Evolutionary conservation across 768 basidiomycete genomes (phyloP), one percentile per base, ranked within the genome.

Genomic region (Naganishia friedmannii): DNA sequence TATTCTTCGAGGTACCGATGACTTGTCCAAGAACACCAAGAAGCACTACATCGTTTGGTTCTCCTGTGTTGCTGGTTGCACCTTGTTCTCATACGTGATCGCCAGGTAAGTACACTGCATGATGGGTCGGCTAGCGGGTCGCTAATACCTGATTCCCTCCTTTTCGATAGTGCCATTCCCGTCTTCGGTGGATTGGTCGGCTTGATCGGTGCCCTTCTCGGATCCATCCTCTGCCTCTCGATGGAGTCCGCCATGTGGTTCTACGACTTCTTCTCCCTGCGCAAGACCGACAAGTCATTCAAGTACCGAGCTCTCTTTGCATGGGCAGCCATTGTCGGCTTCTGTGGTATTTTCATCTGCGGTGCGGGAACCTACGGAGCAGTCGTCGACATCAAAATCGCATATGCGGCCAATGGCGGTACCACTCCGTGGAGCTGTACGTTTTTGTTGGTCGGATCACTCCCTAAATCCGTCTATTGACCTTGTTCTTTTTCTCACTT

Each of bases 211-310:
- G 74, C 75, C 28, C 66, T 77, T 8, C 72, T 79, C 39, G 77
- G 73, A 21, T 73, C 75, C 0, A 73, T 77, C 66, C 65, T 77
- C 28, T 79, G 74, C 66, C 70, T 77, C 74, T 73, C 70, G 0
- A 12, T 74, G 15, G 73, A 75, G 65, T 74, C 73, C 13, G 73
- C 65, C 70, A 77, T 79, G 78, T 79, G 77, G 77, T 72, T 79
- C 54, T 75, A 73, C 72, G 74, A 76, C 63, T 70, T 74, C 68
- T 73, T 15, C 37, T 6, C 55, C 37, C 21, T 53, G 31, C 42
- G 65, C 57, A 26, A 42, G 69, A 46, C 68, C 45, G 17, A 53
- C 65, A 71, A 69, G 31, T 21, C 55, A 3, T 45, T 75, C n/a
- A 26, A 65, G 26, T 70, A 60, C 60, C 32, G 72, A 42, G 65